phyloP scores from a whole-genome alignment of 306 rosid genomes.

The Cyclanthera cordifolia region DNA sequence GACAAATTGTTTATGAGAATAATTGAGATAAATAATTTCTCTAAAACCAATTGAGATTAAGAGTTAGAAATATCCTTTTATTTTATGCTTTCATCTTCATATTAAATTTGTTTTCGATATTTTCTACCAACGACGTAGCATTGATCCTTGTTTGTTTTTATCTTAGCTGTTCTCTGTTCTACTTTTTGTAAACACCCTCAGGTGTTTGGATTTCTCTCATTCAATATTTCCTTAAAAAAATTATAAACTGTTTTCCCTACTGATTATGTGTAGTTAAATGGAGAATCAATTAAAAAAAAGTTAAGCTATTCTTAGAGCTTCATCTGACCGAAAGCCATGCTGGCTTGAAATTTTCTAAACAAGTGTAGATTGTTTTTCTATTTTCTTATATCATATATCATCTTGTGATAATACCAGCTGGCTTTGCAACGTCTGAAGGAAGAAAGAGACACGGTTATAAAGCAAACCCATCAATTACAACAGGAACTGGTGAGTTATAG shows the following conservation, averaged over 20 bases:
- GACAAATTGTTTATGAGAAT: neutral
- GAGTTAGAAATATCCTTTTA: neutral
- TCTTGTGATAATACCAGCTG: conserved; percentile 25
- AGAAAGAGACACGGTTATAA: conserved; percentile 66
- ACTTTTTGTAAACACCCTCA: too few relatives aligned
- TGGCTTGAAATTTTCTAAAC: neutral
- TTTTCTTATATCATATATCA: neutral
- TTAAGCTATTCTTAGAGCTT: neutral
- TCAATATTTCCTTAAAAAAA: too few relatives aligned
- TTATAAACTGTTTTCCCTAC: neutral
- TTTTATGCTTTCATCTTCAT: neutral
- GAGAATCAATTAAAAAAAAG: neutral
- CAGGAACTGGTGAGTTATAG: conserved; percentile 61
- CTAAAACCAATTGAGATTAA: too few relatives aligned
- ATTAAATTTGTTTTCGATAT: neutral
- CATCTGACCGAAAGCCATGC: neutral
- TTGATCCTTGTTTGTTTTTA: too few relatives aligned
- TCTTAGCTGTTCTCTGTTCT: too few relatives aligned
- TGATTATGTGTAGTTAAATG: neutral
- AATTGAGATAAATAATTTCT: neutral
- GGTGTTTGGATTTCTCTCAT: too few relatives aligned
- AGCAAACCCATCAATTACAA: conserved; percentile 66
- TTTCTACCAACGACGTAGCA: too few relatives aligned
- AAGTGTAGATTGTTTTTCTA: conserved; percentile 5
- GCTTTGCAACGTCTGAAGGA: conserved; percentile 52